Evolutionary conservation across 805 yeast species (phyloP).

Genomic region (Candida jianshihensis): DNA sequence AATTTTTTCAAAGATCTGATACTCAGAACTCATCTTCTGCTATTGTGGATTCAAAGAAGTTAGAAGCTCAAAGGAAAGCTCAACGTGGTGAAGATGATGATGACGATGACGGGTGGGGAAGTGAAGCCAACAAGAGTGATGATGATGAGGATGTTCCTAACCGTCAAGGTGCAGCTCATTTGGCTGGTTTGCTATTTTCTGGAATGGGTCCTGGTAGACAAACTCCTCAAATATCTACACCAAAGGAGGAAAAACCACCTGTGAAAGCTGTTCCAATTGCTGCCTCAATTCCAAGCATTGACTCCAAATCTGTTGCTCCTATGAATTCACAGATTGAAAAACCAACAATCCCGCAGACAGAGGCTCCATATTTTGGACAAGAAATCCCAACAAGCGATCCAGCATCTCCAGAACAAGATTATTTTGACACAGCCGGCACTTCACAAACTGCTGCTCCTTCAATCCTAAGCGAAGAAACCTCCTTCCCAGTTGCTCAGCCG

Average conservation of each 20-base stretch:
- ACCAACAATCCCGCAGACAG: background rate
- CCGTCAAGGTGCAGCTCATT: conserved; percentile 24
- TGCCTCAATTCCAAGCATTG: conserved; percentile 21
- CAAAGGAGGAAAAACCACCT: conserved; percentile 13
- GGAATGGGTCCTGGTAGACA: conserved; percentile 21
- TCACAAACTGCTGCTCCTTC: conserved; percentile 6
- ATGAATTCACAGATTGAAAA: conserved; percentile 3
- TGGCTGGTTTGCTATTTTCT: conserved; percentile 21
- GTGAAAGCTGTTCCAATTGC: conserved; percentile 19
- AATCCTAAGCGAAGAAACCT: no score
- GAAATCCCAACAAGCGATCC: no score
- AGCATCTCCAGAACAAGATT: conserved; percentile 10
- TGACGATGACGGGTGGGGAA: conserved; percentile 29
- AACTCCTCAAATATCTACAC: conserved; percentile 13
- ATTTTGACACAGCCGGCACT: background rate
- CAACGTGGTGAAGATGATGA: conserved; percentile 46
- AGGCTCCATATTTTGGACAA: no score
- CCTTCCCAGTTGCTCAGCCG: no score
- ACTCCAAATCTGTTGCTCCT: conserved; percentile 9
- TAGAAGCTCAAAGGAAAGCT: conserved; percentile 65
- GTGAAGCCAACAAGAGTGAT: conserved; percentile 25
- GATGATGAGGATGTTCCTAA: conserved; percentile 28
- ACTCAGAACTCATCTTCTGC: conserved; percentile 17
- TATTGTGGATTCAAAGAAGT: conserved; percentile 49
- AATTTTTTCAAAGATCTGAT: conserved; percentile 15